Conservation (phyloP, 371 early-diverging fungal species). For the Rhizopus sp. region DNA sequence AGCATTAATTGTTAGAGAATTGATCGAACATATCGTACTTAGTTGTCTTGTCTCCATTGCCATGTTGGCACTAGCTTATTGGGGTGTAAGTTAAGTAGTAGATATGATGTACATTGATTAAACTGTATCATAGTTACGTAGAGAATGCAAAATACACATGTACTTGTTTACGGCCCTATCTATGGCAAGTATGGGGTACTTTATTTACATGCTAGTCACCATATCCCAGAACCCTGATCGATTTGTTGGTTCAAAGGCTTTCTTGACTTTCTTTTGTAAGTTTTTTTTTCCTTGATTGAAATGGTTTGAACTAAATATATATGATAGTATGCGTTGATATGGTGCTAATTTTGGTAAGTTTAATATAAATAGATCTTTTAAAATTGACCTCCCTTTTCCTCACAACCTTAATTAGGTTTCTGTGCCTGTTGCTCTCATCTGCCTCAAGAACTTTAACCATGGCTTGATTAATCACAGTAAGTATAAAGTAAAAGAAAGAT, state of each 20-base stretch:
- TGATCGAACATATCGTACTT: conserved; percentile 70
- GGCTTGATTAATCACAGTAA: conserved; percentile 37
- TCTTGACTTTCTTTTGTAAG: conserved; percentile 73
- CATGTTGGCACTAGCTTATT: conserved; percentile 74
- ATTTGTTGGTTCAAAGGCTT: conserved; percentile 58
- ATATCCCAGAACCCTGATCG: conserved; percentile 60
- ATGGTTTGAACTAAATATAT: not conserved
- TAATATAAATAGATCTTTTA: not conserved
- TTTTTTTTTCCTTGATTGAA: not conserved
- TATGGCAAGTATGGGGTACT: conserved; percentile 65
- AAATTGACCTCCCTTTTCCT: not conserved
- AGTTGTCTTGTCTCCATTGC: conserved; percentile 73
- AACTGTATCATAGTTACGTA: conserved; percentile 23
- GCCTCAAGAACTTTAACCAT: conserved; percentile 30
- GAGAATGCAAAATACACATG: conserved; percentile 62
- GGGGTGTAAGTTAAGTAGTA: conserved; percentile 60
- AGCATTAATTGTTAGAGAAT: conserved; percentile 41
- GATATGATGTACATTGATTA: not conserved
- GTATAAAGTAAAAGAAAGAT: not conserved
- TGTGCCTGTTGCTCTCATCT: conserved; percentile 28
- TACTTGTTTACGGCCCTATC: conserved; percentile 60
- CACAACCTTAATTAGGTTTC: conserved; percentile 15
- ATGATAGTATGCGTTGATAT: conserved; percentile 33
- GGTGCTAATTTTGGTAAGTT: conserved; percentile 31
- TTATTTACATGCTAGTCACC: conserved; percentile 71